Conservation (phyloP, 2,329 filamentous ascomycete species). For the Emergomyces orientalis region DNA sequence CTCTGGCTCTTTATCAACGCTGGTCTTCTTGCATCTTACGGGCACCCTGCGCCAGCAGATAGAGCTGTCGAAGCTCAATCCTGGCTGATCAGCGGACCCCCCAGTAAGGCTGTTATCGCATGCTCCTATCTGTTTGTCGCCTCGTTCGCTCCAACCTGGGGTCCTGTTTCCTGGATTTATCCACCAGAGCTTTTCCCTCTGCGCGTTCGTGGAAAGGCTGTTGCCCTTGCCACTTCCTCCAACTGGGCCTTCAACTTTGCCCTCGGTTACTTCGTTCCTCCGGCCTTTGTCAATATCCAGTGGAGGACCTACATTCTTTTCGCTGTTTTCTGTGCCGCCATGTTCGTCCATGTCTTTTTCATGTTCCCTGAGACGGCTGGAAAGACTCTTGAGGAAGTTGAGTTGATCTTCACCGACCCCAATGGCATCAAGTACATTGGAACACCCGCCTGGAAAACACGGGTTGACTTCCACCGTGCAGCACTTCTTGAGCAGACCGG, state of each 20-base stretch:
- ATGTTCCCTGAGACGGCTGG: conserved; percentile 60
- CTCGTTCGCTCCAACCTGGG: conserved; percentile 57
- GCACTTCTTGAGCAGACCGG: conserved; percentile 23
- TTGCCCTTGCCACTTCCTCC: conserved; percentile 50
- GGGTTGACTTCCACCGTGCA: conserved; percentile 23
- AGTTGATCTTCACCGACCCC: conserved; percentile 53
- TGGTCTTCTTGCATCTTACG: conserved; percentile 32
- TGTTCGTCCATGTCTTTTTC: conserved; percentile 60
- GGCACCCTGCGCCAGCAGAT: conserved; percentile 32
- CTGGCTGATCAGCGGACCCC: conserved; percentile 30
- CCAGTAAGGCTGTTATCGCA: conserved; percentile 55
- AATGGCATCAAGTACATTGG: conserved; percentile 30
- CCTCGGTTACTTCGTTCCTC: conserved; percentile 48
- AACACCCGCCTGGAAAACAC: conserved; percentile 32
- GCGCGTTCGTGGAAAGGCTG: conserved; percentile 54
- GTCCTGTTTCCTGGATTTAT: conserved; percentile 51
- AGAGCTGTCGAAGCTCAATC: conserved; percentile 28
- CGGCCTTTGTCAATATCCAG: conserved; percentile 49
- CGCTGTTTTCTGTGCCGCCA: conserved; percentile 58
- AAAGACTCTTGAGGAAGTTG: conserved; percentile 68
- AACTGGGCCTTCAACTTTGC: conserved; percentile 57
- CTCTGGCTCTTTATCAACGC: conserved; percentile 38
- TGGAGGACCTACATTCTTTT: conserved; percentile 66
- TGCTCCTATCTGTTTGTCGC: conserved; percentile 66
- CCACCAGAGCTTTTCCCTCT: conserved; percentile 55